Evolutionary conservation across 345 rosid genomes (phyloP).

Genomic region (Raphanus raphanistrum): DNA sequence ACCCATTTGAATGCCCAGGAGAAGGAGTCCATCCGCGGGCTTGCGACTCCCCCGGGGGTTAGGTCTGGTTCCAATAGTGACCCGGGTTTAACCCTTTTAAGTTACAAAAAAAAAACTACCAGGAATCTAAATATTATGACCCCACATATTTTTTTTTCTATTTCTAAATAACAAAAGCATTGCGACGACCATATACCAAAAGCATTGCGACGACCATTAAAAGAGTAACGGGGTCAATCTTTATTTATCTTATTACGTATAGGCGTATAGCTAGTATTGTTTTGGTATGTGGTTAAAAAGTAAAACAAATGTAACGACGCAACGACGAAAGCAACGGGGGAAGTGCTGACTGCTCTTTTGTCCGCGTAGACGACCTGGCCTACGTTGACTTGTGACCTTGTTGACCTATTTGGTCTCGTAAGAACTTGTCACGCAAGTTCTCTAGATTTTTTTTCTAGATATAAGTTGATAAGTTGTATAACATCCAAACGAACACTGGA

Average conservation of each 20-base stretch:
- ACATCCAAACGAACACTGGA: not conserved
- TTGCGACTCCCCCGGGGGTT: no score
- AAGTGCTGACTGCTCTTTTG: not conserved
- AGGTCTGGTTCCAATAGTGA: no score
- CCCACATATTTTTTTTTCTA: not conserved
- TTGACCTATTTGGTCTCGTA: conserved; percentile 4
- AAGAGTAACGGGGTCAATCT: conserved; percentile 2
- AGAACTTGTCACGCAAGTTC: conserved; percentile 27
- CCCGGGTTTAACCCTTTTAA: no score
- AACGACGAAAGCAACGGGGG: conserved; percentile 6
- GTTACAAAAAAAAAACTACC: no score
- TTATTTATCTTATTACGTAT: not conserved
- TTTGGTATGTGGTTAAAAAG: not conserved
- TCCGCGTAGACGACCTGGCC: conserved; percentile 2
- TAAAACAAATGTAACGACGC: not conserved
- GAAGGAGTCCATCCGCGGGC: no score
- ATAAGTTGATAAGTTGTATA: not conserved
- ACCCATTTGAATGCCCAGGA: no score
- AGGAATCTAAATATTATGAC: not conserved
- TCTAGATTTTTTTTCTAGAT: not conserved
- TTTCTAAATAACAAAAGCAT: not conserved
- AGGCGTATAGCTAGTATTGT: no score
- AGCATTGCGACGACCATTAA: not conserved
- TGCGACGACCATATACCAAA: not conserved
- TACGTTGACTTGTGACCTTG: conserved; percentile 3